A percentile compares a stretch with the other conserved stretches of the same genome.
These are phyloP conservation scores for Colletotrichum neosansevieriae DNA, from an alignment of 2,329 filamentous ascomycete species.

Conservation along the genomic window DNA sequence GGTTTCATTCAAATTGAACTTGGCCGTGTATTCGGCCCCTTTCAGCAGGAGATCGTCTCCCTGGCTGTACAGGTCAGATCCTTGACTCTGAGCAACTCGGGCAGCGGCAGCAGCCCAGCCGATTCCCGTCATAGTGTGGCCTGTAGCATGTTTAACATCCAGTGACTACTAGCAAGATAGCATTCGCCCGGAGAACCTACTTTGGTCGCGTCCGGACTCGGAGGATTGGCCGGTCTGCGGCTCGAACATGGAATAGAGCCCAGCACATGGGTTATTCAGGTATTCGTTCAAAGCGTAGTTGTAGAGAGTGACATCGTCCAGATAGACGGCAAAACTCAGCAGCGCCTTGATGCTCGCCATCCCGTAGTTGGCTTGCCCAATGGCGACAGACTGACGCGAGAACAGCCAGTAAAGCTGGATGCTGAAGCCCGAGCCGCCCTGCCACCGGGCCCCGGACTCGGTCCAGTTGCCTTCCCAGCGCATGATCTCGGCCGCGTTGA, in stretches of 20 bases:
- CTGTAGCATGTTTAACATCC: not conserved
- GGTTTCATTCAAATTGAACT: constrained; percentile 51
- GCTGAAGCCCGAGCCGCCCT: constrained; percentile 52
- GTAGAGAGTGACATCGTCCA: constrained; percentile 55
- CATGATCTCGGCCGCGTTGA: constrained; percentile 59
- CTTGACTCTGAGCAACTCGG: constrained; percentile 50
- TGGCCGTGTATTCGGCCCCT: constrained; percentile 53
- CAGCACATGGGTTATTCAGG: constrained; percentile 52
- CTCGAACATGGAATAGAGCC: constrained; percentile 48
- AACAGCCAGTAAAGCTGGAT: constrained; percentile 57
- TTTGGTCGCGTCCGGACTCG: constrained; percentile 54
- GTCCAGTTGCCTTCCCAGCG: constrained; percentile 56
- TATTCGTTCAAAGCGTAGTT: constrained; percentile 55
- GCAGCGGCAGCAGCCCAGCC: constrained; percentile 52
- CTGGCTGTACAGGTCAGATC: constrained; percentile 49
- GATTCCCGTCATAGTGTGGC: constrained; percentile 48
- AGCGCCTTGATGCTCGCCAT: constrained; percentile 55
- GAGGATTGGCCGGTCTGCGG: constrained; percentile 50
- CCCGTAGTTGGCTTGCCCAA: constrained; percentile 58
- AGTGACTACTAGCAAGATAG: not conserved
- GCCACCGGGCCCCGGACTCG: constrained; percentile 49
- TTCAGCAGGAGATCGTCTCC: constrained; percentile 50
- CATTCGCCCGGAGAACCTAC: not conserved
- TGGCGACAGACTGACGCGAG: constrained; percentile 50
- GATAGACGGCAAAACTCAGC: constrained; percentile 54